Conservation (phyloP, 176 grass and related monocot genomes). For the Musa troglodytarum region DNA sequence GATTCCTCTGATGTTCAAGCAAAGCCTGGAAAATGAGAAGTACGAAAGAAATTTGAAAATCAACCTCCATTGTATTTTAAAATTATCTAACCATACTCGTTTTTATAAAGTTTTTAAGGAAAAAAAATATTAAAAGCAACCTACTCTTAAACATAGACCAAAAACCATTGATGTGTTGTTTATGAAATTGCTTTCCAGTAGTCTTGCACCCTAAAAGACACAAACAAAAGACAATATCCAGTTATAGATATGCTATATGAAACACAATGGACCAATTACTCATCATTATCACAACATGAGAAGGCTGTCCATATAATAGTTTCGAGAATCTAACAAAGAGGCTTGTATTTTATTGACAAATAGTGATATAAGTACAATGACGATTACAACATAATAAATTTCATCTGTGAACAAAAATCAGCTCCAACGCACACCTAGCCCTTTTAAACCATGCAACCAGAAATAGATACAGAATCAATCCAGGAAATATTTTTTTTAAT, state of each 20-base stretch:
- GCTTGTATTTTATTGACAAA: too few relatives aligned
- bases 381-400: too few relatives aligned
- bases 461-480: too few relatives aligned
- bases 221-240: constrained; percentile 9
- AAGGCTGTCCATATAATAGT: neutral
- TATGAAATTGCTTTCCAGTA: constrained; percentile 83
- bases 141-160: constrained; percentile 71
- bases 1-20: constrained; percentile 81
- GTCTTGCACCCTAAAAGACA: constrained; percentile 50
- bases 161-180: constrained; percentile 98
- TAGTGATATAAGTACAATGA: too few relatives aligned
- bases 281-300: neutral
- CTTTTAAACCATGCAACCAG: too few relatives aligned
- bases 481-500: too few relatives aligned
- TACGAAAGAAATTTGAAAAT: constrained; percentile 15
- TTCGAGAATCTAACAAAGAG: too few relatives aligned
- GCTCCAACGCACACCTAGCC: too few relatives aligned
- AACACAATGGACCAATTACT: neutral
- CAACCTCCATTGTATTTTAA: neutral
- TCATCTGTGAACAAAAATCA: too few relatives aligned
- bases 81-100: neutral
- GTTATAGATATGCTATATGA: constrained; percentile 1
- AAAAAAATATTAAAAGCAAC: neutral
- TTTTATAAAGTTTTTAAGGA: neutral
- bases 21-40: constrained; percentile 52